Evolutionary conservation across 1,284 basidiomycete genomes (phyloP).

Genomic region (Irpex lacteus): DNA sequence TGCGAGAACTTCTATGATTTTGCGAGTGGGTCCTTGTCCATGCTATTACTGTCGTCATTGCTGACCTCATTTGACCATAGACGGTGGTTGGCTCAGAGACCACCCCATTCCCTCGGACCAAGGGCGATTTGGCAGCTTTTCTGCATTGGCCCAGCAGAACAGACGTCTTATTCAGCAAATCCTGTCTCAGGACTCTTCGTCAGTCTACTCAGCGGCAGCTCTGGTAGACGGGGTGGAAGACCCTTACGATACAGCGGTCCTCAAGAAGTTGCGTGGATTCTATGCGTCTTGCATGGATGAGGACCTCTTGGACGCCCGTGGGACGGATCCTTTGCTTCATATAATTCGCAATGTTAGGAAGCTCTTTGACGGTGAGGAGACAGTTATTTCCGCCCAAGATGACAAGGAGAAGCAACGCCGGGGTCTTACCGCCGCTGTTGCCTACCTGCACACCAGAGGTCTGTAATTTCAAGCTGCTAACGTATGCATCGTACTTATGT

Average conservation of each 20-base stretch:
- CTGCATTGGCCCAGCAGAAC: constrained; percentile 60
- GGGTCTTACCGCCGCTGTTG: constrained; percentile 76
- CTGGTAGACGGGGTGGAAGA: constrained; percentile 12
- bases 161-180: constrained; percentile 62
- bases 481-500: background rate
- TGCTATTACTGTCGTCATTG: constrained; percentile 3
- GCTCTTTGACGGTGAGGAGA: constrained; percentile 53
- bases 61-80: constrained; percentile 31
- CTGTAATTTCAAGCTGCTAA: constrained; percentile 18
- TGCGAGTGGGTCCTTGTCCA: constrained; percentile 57
- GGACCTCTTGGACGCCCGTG: constrained; percentile 58
- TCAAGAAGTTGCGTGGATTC: constrained; percentile 77
- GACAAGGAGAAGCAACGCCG: constrained; percentile 33
- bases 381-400: constrained; percentile 18
- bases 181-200: constrained; percentile 26
- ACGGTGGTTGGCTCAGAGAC: constrained; percentile 79
- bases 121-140: constrained; percentile 63
- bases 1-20: constrained; percentile 96
- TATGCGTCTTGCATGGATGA: constrained; percentile 87
- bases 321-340: constrained; percentile 57
- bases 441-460: constrained; percentile 87
- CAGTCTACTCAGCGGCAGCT: constrained; percentile 17
- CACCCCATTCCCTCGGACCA: constrained; percentile 88
- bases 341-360: constrained; percentile 55
- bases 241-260: constrained; percentile 63